Evolutionary conservation across 176 grass and related monocot species (phyloP).

Genomic region (Rhynchospora tenuis): DNA sequence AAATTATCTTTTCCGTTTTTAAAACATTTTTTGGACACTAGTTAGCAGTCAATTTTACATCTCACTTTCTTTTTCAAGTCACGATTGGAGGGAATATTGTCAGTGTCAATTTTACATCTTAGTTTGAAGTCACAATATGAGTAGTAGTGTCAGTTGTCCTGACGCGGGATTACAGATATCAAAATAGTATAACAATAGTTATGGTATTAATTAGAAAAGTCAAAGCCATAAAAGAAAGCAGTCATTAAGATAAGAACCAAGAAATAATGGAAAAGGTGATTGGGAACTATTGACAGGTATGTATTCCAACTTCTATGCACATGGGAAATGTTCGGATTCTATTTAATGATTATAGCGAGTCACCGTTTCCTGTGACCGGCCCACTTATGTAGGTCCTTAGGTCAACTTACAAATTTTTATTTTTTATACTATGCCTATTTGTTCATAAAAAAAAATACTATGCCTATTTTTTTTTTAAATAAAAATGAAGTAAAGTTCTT

Average conservation of each 20-base stretch:
- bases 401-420: no score
- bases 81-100: neutral
- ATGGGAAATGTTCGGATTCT: neutral
- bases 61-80: neutral
- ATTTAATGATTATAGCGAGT: neutral
- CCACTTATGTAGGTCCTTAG: no score
- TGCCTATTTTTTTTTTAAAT: no score
- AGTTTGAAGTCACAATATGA: neutral
- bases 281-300: neutral
- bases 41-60: neutral
- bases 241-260: neutral
- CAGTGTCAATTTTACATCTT: neutral
- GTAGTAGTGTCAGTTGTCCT: neutral
- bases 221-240: neutral
- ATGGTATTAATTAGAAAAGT: neutral
- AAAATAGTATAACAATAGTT: neutral
- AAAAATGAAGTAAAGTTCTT: no score
- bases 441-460: no score
- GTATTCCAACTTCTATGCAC: conserved; percentile 13
- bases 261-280: conserved; percentile 5
- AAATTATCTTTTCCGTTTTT: neutral
- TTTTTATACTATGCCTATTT: no score
- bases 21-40: neutral
- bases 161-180: neutral
- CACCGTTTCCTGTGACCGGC: no score